A percentile compares a stretch with the other conserved stretches of the same genome.
Evolutionary conservation across 2,329 filamentous ascomycete genomes (phyloP).

Genomic region (Aspergillus fumigatus): DNA sequence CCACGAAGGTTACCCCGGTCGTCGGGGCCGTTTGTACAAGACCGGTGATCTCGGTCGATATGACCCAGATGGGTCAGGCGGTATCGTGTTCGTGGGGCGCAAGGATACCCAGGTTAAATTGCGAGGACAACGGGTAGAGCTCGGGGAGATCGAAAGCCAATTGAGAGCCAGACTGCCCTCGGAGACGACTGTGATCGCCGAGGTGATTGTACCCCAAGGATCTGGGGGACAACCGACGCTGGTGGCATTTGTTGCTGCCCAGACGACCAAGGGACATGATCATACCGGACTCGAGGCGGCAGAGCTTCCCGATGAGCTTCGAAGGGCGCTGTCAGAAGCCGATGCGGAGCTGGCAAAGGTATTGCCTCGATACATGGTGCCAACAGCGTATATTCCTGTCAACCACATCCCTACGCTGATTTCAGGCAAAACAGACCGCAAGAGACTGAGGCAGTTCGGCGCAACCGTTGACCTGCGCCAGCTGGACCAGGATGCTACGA

Average conservation of each 20-base stretch:
- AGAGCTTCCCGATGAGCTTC: conserved; percentile 16
- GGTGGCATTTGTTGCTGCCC: conserved; percentile 27
- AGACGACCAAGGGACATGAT: conserved; percentile 18
- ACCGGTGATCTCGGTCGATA: conserved; percentile 39
- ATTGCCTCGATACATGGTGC: conserved; percentile 31
- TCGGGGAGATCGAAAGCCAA: conserved; percentile 39
- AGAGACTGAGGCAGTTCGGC: conserved; percentile 33
- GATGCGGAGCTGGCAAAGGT: conserved; percentile 23
- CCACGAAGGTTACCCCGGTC: conserved; percentile 19
- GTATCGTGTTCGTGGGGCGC: conserved; percentile 35
- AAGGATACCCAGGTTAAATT: conserved; percentile 42
- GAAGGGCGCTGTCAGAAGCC: conserved; percentile 13
- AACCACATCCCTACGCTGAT: conserved; percentile 39
- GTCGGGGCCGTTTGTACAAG: conserved; percentile 35
- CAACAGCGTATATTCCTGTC: conserved; percentile 42
- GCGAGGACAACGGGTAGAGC: conserved; percentile 41
- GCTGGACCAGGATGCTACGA: conserved; percentile 19
- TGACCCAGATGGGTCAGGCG: conserved; percentile 34
- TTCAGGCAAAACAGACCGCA: conserved; percentile 44
- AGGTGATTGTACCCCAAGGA: conserved; percentile 42
- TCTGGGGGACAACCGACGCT: conserved; percentile 25
- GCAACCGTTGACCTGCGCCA: conserved; percentile 29
- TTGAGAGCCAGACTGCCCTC: conserved; percentile 25
- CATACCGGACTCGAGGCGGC: conserved; percentile 12
- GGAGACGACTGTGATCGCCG: conserved; percentile 41